These are phyloP conservation scores for Apophysomyces trapeziformis DNA, from an alignment of 371 early-diverging fungal species.

Conservation along the genomic window DNA sequence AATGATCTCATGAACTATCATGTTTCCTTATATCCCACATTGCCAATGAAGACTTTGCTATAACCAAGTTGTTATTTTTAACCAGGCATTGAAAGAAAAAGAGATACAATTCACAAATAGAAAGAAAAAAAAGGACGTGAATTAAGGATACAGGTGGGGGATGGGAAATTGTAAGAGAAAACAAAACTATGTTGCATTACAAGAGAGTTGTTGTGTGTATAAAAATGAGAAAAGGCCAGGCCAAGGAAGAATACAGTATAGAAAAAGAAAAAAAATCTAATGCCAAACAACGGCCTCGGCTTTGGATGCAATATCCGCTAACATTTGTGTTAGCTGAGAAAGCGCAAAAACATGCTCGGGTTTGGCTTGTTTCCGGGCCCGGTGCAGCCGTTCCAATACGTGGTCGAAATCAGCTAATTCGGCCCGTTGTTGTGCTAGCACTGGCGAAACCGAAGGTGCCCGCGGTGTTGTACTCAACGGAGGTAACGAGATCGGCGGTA, in stretches of 20 bases:
- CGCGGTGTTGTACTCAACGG: conserved; percentile 8
- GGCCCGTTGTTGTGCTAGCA: background rate
- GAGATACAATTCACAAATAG: too few species aligned
- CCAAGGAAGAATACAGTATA: background rate
- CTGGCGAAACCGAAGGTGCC: conserved; percentile 6
- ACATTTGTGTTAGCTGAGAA: conserved; percentile 11
- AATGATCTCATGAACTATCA: too few species aligned
- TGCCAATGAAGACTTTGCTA: too few species aligned
- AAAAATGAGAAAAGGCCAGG: background rate
- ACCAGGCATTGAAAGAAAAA: too few species aligned
- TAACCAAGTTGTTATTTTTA: too few species aligned
- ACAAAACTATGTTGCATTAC: background rate
- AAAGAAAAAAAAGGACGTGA: too few species aligned
- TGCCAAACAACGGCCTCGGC: conserved; percentile 18
- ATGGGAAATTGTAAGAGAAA: too few species aligned
- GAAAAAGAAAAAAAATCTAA: background rate
- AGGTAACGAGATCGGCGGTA: conserved; percentile 25
- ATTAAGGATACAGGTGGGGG: too few species aligned
- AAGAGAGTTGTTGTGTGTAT: background rate
- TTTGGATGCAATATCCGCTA: conserved; percentile 16
- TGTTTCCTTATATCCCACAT: too few species aligned
- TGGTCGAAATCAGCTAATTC: conserved; percentile 23
- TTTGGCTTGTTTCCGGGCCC: conserved; percentile 15
- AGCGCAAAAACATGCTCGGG: conserved; percentile 17
- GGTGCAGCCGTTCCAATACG: conserved; percentile 16